A percentile compares a stretch with the other conserved stretches of the same genome.
Evolutionary conservation across 805 yeast genomes (phyloP).

Genomic region (Sugiyamaella lignohabitans): DNA sequence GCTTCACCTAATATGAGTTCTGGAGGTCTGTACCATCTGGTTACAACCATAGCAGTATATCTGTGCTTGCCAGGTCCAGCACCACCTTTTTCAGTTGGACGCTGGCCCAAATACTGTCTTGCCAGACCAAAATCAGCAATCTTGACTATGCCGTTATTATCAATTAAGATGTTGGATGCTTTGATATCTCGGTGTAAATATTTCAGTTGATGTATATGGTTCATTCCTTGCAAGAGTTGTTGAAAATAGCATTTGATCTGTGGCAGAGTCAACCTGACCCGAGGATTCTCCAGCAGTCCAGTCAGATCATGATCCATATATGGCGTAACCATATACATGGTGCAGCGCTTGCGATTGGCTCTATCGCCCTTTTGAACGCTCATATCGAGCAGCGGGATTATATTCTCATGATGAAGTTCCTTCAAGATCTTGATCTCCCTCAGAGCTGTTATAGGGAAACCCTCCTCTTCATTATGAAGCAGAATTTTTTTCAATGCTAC

Average conservation of each 20-base stretch:
- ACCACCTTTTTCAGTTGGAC: slow-evolving; percentile 44
- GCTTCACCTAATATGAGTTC: slow-evolving; percentile 83
- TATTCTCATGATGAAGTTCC: slow-evolving; percentile 58
- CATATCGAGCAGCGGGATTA: slow-evolving; percentile 75
- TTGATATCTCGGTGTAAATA: slow-evolving; percentile 86
- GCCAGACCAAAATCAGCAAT: slow-evolving; percentile 97
- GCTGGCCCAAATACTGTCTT: slow-evolving; percentile 56
- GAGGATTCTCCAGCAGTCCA: slow-evolving; percentile 79
- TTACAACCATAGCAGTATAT: slow-evolving; percentile 74
- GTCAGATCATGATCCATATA: slow-evolving; percentile 90
- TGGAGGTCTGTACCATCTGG: slow-evolving; percentile 97
- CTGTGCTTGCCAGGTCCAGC: slow-evolving; percentile 37
- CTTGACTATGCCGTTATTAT: slow-evolving; percentile 68
- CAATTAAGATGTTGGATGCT: slow-evolving; percentile 88
- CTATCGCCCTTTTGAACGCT: slow-evolving; percentile 44
- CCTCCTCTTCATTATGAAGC: slow-evolving; percentile 68
- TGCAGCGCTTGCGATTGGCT: slow-evolving; percentile 28
- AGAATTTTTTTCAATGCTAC: slow-evolving; percentile 87
- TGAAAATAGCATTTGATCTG: slow-evolving; percentile 78
- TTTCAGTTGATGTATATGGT: slow-evolving; percentile 61
- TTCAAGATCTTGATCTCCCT: slow-evolving; percentile 84
- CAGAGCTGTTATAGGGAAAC: slow-evolving; percentile 89
- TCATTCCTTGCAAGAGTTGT: slow-evolving; percentile 74
- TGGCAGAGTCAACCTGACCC: slow-evolving; percentile 49
- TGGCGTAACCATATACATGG: slow-evolving; percentile 81